These are phyloP conservation scores for Kwoniella shivajii DNA, from an alignment of 1,284 basidiomycete species.

Conservation along the genomic window DNA sequence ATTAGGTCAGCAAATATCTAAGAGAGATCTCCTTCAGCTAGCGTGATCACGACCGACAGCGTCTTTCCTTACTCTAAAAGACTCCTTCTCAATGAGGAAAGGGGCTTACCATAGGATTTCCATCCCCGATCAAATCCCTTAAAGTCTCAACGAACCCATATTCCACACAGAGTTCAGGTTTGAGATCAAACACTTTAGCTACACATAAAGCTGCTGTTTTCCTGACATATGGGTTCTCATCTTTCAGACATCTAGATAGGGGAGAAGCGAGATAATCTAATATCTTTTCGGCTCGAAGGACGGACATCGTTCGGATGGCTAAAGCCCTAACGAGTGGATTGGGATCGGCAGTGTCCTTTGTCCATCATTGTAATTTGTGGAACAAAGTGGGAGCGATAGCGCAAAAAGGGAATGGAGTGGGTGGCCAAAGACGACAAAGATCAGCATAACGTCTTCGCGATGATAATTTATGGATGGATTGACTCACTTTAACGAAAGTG, in stretches of 20 bases:
- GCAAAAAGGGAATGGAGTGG: not conserved
- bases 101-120: slow-evolving; percentile 86
- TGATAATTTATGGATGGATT: not conserved
- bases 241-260: slow-evolving; percentile 82
- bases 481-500: slow-evolving; percentile 80
- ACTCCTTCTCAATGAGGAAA: not conserved
- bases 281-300: slow-evolving; percentile 95
- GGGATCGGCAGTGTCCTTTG: slow-evolving; percentile 90
- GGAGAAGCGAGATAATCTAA: slow-evolving; percentile 97
- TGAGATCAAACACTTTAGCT: slow-evolving; percentile 94
- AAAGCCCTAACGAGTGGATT: slow-evolving; percentile 95
- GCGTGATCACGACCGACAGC: too few species aligned
- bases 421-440: not conserved
- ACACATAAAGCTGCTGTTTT: slow-evolving; percentile 95
- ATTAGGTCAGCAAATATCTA: not conserved
- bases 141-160: slow-evolving; percentile 90
- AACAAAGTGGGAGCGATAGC: not conserved
- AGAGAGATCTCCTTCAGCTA: not conserved
- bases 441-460: not conserved
- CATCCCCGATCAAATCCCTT: slow-evolving; percentile 69
- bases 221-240: slow-evolving; percentile 96
- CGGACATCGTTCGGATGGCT: slow-evolving; percentile 97
- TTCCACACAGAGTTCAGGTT: slow-evolving; percentile 90
- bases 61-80: too few species aligned
- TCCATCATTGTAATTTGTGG: not conserved